A percentile compares a stretch with the other conserved stretches of the same genome.
phyloP scores from a whole-genome alignment of 306 rosid species.

The Vigna hirtella region DNA sequence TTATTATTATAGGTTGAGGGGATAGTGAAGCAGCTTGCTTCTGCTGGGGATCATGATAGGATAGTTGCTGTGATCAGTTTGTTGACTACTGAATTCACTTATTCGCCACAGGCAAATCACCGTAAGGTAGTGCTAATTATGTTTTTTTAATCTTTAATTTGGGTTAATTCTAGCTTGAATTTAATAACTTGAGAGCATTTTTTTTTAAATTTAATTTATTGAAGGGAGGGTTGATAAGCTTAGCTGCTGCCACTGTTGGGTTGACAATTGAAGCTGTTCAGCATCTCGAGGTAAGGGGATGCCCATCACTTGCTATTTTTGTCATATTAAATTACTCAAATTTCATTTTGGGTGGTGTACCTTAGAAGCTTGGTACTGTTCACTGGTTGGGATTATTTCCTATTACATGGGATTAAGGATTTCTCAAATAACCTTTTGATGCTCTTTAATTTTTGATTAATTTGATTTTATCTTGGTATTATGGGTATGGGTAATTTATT shows the following conservation, averaged over 20 bases:
- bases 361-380: constrained; percentile 28
- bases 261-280: constrained; percentile 82
- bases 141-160: not conserved
- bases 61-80: constrained; percentile 79
- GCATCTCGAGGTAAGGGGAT: constrained; percentile 87
- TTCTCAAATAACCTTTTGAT: constrained; percentile 9
- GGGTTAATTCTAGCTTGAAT: not conserved
- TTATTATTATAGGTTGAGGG: constrained; percentile 62
- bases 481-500: not conserved
- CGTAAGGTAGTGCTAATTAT: constrained; percentile 67
- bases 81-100: constrained; percentile 72
- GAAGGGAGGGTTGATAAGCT: constrained; percentile 96
- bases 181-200: constrained; percentile 19
- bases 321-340: constrained; percentile 16
- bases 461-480: constrained; percentile 3
- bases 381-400: constrained; percentile 1
- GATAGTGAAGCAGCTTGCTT: constrained; percentile 84
- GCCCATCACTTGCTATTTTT: constrained; percentile 3
- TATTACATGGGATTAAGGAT: constrained; percentile 1
- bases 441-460: not conserved
- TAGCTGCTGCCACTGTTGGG: constrained; percentile 98
- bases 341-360: constrained; percentile 10
- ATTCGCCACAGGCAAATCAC: constrained; percentile 88
- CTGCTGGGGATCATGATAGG: constrained; percentile 82
- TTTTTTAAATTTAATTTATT: not conserved